Base-by-base conservation (phyloP, 2,329 filamentous ascomycete genomes). In the Pseudovirgaria hyperparasitica region DNA sequence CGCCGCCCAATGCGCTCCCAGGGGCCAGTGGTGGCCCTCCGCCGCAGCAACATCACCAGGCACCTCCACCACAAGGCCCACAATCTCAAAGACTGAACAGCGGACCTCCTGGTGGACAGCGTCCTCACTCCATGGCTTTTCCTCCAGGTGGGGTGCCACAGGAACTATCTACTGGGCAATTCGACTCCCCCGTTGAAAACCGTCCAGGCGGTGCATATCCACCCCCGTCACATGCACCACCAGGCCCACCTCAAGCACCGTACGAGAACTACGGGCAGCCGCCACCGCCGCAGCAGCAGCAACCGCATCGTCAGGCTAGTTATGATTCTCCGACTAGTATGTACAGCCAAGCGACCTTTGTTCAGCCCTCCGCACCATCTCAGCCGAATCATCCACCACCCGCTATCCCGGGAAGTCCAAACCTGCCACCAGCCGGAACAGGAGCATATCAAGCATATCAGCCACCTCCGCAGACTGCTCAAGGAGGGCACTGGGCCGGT, bases 151-250 rank as follows among this genome's bases (percentile, higher is more conserved):
- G 50, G 13, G 48, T 52, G 23, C 61, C 62, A 5, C 61, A 64
- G 32, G 62, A 65, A 39, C 46, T 65, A 11, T 54, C 58, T 11
- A 60, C 59, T 4, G 48, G 53, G 8, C 54, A 57, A 15, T 62
- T 57, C 32, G 60, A 64, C 34, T 60, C 56, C 6, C 62, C 62
- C 2, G 39, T 60, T 3, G 60, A 63, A 35, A 55, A 54, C 32
- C 45, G 59, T 9, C 53, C 58, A 37, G 37, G 39, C 12, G 44
- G 45, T n/a, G 36, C 46, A 2, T 47, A 48, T 22, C 37, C 42
- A 6, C 39, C 36, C 13, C 24, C 40, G 13, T 29, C 38, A 4
- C 35, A 35, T 8, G 34, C 33, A 10, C 34, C 41, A n/a, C 34
- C 25, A 24, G 36, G 29, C 13, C 35, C 33, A 9, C 41, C 40